Percentiles rank a stretch among this genome's conserved stretches.
Evolutionary conservation across 2,329 filamentous ascomycete species (phyloP).

Genomic region (Scolecobasidium constrictum): DNA sequence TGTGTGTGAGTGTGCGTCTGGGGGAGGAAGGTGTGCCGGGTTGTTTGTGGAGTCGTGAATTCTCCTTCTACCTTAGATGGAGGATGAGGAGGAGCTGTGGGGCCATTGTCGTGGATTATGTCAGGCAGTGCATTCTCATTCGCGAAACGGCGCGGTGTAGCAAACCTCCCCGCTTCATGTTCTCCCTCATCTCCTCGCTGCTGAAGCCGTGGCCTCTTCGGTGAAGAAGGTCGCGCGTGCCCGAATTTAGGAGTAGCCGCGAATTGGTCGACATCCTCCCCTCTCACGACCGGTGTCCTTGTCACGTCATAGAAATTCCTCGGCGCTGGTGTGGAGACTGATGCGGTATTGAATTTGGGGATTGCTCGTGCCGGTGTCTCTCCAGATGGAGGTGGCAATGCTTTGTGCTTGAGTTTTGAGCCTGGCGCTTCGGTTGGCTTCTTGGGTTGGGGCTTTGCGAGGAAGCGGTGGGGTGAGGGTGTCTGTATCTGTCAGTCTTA

Average conservation of each 20-base stretch:
- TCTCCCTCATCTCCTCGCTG: too few relatives aligned
- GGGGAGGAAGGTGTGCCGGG: background rate
- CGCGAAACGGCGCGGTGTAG: background rate
- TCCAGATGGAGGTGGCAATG: too few relatives aligned
- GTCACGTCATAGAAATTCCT: too few relatives aligned
- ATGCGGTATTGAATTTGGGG: background rate
- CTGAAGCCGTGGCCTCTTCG: constrained; percentile 5
- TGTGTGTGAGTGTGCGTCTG: background rate
- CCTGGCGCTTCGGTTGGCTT: too few relatives aligned
- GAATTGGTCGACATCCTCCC: constrained; percentile 5
- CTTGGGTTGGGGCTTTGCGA: background rate
- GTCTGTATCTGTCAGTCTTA: too few relatives aligned
- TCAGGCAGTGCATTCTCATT: too few relatives aligned
- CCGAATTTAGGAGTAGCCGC: constrained; percentile 4
- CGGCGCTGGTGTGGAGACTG: background rate
- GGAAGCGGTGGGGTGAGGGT: constrained; percentile 3
- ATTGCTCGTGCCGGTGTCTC: too few relatives aligned
- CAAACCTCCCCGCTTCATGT: background rate
- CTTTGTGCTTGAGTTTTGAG: too few relatives aligned
- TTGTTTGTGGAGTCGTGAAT: too few relatives aligned
- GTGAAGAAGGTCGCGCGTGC: constrained; percentile 1
- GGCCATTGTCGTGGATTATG: too few relatives aligned
- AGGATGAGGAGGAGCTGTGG: too few relatives aligned
- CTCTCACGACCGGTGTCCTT: background rate
- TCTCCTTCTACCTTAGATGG: too few relatives aligned